Conservation (phyloP, 2,329 filamentous ascomycete genomes). For the Neurospora sp. region DNA sequence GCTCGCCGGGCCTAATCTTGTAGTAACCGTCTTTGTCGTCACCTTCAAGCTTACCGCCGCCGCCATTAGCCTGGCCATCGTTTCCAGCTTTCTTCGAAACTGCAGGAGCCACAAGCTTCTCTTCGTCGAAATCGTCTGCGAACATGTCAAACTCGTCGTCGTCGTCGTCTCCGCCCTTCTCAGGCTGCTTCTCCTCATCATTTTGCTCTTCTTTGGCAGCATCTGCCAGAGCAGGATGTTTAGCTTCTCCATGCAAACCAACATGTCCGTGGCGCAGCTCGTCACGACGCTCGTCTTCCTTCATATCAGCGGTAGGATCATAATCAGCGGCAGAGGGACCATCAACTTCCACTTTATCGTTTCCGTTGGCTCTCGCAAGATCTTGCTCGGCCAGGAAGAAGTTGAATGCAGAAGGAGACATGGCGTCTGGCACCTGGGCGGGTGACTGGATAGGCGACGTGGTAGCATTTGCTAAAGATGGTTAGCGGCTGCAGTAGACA, state of each 20-base stretch:
- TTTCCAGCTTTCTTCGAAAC: conserved; percentile 24
- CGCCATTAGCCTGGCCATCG: conserved; percentile 39
- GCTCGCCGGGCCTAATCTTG: conserved; percentile 83
- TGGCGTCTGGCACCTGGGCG: conserved; percentile 31
- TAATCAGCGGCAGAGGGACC: conserved; percentile 90
- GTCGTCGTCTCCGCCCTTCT: conserved; percentile 44
- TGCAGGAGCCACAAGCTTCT: conserved; percentile 47
- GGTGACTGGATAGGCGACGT: conserved; percentile 29
- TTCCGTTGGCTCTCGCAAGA: conserved; percentile 51
- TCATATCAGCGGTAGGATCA: conserved; percentile 80
- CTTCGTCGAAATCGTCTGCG: conserved; percentile 65
- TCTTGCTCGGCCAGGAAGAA: conserved; percentile 53
- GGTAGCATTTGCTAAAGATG: conserved; percentile 13
- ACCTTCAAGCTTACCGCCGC: conserved; percentile 74
- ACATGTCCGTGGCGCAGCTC: conserved; percentile 51
- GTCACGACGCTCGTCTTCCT: conserved; percentile 67
- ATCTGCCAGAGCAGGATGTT: conserved; percentile 12
- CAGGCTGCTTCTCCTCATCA: conserved; percentile 21
- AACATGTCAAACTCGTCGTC: conserved; percentile 83
- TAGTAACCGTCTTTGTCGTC: conserved; percentile 95
- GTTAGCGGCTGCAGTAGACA: background rate
- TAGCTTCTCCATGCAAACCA: conserved; percentile 35
- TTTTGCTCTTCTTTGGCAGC: conserved; percentile 10
- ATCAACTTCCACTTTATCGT: conserved; percentile 43
- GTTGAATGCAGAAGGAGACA: conserved; percentile 49